A percentile compares a stretch with the other conserved stretches of the same genome.
Conservation (phyloP, 78 protist genomes). For the Cavenderia fasciculata region DNA sequence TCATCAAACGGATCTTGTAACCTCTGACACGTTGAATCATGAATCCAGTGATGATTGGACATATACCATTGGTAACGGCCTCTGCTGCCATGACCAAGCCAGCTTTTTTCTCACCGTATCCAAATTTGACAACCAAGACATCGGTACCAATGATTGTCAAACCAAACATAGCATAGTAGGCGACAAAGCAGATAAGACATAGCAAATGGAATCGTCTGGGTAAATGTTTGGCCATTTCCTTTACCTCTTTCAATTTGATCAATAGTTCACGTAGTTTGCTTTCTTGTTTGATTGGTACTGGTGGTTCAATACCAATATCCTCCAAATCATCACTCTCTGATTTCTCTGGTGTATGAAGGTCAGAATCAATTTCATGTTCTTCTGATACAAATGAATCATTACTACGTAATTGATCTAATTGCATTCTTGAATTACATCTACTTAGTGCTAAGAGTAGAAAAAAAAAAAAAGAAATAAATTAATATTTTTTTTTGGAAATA, state of each 20-base stretch:
- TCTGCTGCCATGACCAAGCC: constrained; percentile 44
- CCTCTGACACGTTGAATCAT: constrained; percentile 15
- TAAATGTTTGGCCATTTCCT: constrained; percentile 8
- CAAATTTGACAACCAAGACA: constrained; percentile 48
- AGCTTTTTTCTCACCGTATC: constrained; percentile 27
- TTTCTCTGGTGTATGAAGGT: neutral
- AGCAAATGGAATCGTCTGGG: constrained; percentile 51
- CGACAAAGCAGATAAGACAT: constrained; percentile 20
- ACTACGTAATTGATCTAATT: too few species aligned
- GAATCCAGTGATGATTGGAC: constrained; percentile 40
- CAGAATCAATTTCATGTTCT: too few species aligned
- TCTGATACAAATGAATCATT: too few species aligned
- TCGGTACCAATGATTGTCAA: constrained; percentile 59
- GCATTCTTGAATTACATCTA: too few species aligned
- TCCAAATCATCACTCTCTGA: neutral
- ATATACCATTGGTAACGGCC: constrained; percentile 38
- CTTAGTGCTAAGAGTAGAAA: too few species aligned
- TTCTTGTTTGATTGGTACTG: neutral
- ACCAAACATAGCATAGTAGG: constrained; percentile 50
- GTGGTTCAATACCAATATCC: neutral
- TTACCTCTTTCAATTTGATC: neutral
- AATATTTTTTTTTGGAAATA: too few species aligned
- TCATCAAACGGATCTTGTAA: constrained; percentile 50
- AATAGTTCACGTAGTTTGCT: neutral
- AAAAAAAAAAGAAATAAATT: too few species aligned